Percentiles rank a stretch among this genome's conserved stretches.
phyloP scores from a whole-genome alignment of 208 protist species.

The Leishmania martiniquensis region DNA sequence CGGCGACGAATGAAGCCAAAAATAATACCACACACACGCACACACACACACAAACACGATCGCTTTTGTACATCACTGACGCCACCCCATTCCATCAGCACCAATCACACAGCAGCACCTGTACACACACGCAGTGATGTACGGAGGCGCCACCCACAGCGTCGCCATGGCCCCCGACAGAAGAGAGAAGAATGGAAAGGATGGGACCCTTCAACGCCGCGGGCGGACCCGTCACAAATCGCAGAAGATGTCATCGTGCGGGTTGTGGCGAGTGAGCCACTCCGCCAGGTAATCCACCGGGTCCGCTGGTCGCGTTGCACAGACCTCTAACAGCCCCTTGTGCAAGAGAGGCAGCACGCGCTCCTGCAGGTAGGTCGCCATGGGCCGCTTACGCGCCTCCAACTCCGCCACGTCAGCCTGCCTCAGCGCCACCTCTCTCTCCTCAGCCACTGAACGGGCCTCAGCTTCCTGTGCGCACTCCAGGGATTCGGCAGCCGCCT shows the following conservation, averaged over 20 bases:
- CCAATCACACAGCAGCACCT: background rate
- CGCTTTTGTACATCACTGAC: no score
- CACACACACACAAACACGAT: background rate
- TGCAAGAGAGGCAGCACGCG: constrained; percentile 94
- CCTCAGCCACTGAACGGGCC: constrained; percentile 18
- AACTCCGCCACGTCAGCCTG: constrained; percentile 79
- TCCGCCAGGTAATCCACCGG: constrained; percentile 95
- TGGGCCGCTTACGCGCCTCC: constrained; percentile 81
- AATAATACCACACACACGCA: background rate
- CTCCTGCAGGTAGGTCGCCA: constrained; percentile 90
- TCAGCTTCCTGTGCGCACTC: constrained; percentile 35
- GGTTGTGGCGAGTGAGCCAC: constrained; percentile 93
- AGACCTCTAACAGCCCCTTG: constrained; percentile 94
- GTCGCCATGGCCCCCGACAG: no score
- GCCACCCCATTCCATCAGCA: no score
- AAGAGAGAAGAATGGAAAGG: background rate
- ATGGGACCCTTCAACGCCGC: background rate
- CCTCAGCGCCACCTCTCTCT: constrained; percentile 41
- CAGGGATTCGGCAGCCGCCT: constrained; percentile 38
- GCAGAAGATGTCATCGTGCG: constrained; percentile 81
- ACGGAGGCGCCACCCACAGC: no score
- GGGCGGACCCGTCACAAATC: constrained; percentile 25
- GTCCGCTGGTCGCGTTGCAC: constrained; percentile 89
- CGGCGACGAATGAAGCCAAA: background rate
- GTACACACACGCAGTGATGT: no score